Base-by-base conservation (phyloP, 1,139 yeast species). In the Blastobotrys proliferans region DNA sequence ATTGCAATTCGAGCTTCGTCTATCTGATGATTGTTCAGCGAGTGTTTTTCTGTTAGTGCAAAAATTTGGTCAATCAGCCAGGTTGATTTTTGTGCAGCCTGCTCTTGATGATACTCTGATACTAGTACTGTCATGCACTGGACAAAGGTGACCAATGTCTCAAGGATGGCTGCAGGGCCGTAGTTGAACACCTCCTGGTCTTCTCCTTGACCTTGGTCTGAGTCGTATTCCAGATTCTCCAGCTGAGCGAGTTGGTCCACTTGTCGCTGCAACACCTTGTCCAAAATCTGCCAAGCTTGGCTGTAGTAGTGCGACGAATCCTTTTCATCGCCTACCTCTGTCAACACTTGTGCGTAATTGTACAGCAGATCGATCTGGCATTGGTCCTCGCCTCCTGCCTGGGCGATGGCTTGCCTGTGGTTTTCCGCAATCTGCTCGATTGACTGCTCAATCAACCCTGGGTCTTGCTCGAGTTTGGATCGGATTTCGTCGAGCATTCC, bases 301-400 rank as follows among this genome's bases (percentile, higher is more conserved):
- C 26, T 24, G 24, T 50, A 45, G 35, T 39, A 41, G 18, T 37
- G n/a, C 2, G n/a, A 3, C 3, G 47, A 40, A 14, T 55, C 56
- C 3, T 32, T 25, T 26, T 56, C 60, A 33, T 58, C 62, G 4
- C 59, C 62, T 1, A 50, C 49, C 26, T 58, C 61, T 3, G 50
- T 48, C 32, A 56, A 42, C 3, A 55, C 58, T 47, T 58, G 63
- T 0, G 53, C 62, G 44, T 51, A 55, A 31, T 59, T 59, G 45
- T 53, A 57, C 33, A 53, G 40, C 42, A 56, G 46, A 41, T 59
- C 63, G 18, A 51, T 36, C n/a, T 46, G 47, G 29, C 44, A 30
- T 18, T 28, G 14, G 11, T 43, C 47, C 13, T 28, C 38, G 2
- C 45, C 49, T n/a, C 34, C 44, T 13, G 40, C 38, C 32, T 37